These are phyloP conservation scores for Cladophialophora immunda DNA, from an alignment of 2,329 filamentous ascomycete genomes.

Conservation along the genomic window DNA sequence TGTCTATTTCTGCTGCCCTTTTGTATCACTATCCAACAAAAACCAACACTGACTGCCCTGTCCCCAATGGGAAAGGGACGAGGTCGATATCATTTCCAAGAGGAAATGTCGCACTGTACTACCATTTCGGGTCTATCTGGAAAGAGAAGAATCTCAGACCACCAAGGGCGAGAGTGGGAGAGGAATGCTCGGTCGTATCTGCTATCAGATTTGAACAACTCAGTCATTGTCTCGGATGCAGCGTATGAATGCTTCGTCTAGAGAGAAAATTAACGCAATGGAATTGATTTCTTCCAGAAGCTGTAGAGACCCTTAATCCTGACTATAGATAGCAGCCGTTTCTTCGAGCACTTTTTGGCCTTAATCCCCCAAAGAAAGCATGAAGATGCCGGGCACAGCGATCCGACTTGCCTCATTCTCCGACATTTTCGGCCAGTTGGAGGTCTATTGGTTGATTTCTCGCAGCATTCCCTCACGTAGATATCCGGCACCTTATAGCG, in stretches of 20 bases:
- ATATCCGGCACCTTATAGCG: background rate
- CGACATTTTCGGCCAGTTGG: background rate
- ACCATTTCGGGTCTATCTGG: slow-evolving; percentile 14
- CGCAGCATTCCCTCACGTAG: background rate
- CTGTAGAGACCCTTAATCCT: slow-evolving; percentile 23
- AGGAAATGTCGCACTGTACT: slow-evolving; percentile 7
- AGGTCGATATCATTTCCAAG: background rate
- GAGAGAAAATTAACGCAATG: slow-evolving; percentile 18
- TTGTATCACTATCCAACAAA: slow-evolving; percentile 20
- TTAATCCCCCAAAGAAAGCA: background rate
- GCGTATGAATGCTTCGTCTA: slow-evolving; percentile 14
- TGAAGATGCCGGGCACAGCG: background rate
- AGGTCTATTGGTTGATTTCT: background rate
- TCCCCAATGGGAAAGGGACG: background rate
- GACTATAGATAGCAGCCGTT: background rate
- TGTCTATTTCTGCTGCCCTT: slow-evolving; percentile 5
- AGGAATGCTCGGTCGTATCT: background rate
- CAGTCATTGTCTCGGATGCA: background rate
- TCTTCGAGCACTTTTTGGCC: background rate
- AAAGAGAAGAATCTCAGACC: background rate
- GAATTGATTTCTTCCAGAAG: background rate
- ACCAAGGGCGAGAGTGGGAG: background rate
- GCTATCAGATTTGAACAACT: background rate
- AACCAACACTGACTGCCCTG: background rate
- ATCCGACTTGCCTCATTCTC: background rate